Conservation (phyloP, 1,139 yeast species). For the Yamadazyma conglobata region DNA sequence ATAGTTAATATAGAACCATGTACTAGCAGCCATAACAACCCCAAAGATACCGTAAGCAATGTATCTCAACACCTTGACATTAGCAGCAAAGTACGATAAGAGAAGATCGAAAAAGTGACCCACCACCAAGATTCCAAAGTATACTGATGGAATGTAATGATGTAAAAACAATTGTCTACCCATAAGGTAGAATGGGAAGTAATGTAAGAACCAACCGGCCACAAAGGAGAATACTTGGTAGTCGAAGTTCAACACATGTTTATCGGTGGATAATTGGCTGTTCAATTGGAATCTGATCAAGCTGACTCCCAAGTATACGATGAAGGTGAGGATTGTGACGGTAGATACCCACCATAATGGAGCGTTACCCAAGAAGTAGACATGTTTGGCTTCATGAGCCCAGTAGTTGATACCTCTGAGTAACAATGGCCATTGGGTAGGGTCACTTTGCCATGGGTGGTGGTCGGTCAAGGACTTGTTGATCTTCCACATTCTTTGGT, state of each 20-base stretch:
- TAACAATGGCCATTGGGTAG: conserved; percentile 85
- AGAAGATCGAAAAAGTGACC: conserved; percentile 79
- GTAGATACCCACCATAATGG: conserved; percentile 88
- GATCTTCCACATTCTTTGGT: conserved; percentile 86
- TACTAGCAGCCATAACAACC: conserved; percentile 47
- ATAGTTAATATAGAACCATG: conserved; percentile 58
- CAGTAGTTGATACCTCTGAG: conserved; percentile 94
- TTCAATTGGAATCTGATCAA: conserved; percentile 79
- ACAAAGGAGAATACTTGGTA: conserved; percentile 64
- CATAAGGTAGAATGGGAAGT: conserved; percentile 87
- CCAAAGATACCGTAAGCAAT: conserved; percentile 44
- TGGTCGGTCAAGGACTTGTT: conserved; percentile 81
- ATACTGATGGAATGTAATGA: conserved; percentile 87
- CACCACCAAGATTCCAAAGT: conserved; percentile 80
- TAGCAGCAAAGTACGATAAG: conserved; percentile 28
- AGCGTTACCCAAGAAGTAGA: conserved; percentile 88
- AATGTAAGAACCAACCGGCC: conserved; percentile 83
- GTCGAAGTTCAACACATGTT: conserved; percentile 67
- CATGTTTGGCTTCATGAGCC: conserved; percentile 72
- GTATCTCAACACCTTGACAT: conserved; percentile 29
- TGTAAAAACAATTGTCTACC: conserved; percentile 91
- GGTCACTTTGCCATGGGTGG: conserved; percentile 86
- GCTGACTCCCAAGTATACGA: conserved; percentile 49
- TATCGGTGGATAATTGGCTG: conserved; percentile 41
- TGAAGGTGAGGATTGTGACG: conserved; percentile 52